Evolutionary conservation across 495 filamentous ascomycete genomes (phyloP).

Genomic region (Astrothelium subdiscretum): DNA sequence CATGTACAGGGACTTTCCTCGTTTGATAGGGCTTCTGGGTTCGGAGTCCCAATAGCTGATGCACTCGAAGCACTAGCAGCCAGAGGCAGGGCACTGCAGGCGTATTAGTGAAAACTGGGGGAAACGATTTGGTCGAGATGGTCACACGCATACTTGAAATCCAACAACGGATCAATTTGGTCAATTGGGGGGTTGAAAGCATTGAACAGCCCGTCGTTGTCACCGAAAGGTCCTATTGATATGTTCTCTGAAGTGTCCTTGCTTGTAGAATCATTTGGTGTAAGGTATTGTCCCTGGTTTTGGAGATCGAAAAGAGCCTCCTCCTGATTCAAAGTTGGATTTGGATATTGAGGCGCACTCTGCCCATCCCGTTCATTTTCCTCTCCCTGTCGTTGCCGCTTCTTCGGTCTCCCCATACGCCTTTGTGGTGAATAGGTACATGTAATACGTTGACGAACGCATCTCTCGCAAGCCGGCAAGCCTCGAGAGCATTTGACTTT

Average conservation of each 20-base stretch:
- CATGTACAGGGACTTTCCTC: constrained; percentile 20
- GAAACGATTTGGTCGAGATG: neutral
- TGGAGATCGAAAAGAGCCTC: neutral
- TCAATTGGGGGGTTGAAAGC: neutral
- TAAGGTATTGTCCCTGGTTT: neutral
- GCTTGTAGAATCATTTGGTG: neutral
- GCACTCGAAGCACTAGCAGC: neutral
- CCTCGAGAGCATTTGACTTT: constrained; percentile 29
- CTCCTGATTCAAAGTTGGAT: neutral
- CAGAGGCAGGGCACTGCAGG: neutral
- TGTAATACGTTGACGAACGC: constrained; percentile 19
- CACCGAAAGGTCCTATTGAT: neutral
- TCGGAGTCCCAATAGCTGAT: neutral
- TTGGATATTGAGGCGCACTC: neutral
- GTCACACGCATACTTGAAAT: constrained; percentile 6
- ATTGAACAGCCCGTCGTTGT: neutral
- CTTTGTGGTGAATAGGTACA: constrained; percentile 30
- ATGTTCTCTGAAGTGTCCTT: neutral
- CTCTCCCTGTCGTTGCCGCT: constrained; percentile 19
- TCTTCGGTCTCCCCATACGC: constrained; percentile 26
- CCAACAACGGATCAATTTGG: constrained; percentile 3
- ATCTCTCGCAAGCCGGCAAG: constrained; percentile 19
- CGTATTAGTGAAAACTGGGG: neutral
- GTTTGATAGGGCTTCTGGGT: neutral
- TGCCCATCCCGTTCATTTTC: neutral